Conservation (phyloP, 768 basidiomycete species). For the Tulasnella sp. region DNA sequence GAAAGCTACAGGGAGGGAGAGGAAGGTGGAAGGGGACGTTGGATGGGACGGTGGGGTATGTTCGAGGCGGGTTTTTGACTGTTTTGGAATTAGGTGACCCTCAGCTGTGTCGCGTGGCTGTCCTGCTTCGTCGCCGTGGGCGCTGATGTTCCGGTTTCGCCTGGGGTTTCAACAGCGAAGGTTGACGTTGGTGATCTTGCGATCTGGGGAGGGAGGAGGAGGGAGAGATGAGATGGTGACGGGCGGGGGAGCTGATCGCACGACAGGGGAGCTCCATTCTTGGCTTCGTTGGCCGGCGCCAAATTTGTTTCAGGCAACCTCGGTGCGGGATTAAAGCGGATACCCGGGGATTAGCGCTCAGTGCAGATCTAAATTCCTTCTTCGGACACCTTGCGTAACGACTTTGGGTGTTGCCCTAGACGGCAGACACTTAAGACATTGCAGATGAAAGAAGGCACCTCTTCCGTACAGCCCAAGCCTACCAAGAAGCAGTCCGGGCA, state of each 20-base stretch:
- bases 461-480: neutral
- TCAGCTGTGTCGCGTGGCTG: conserved; percentile 1
- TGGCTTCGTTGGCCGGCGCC: neutral
- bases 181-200: neutral
- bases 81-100: neutral
- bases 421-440: neutral
- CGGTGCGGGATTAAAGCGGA: neutral
- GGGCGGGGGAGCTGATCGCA: neutral
- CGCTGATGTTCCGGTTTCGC: neutral
- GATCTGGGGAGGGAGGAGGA: neutral
- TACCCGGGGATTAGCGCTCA: neutral
- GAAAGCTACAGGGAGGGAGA: neutral
- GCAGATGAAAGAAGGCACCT: neutral
- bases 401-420: neutral
- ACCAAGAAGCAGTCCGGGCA: neutral
- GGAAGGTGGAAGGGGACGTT: neutral
- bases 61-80: neutral
- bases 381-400: neutral
- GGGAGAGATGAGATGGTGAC: neutral
- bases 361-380: neutral
- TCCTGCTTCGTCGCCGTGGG: neutral
- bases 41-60: neutral
- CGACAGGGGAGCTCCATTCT: neutral
- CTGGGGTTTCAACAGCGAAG: neutral
- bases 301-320: neutral